Evolutionary conservation across 805 yeast species (phyloP), one percentile per base, ranked within the genome.

Genomic region (Starmerella apicola): DNA sequence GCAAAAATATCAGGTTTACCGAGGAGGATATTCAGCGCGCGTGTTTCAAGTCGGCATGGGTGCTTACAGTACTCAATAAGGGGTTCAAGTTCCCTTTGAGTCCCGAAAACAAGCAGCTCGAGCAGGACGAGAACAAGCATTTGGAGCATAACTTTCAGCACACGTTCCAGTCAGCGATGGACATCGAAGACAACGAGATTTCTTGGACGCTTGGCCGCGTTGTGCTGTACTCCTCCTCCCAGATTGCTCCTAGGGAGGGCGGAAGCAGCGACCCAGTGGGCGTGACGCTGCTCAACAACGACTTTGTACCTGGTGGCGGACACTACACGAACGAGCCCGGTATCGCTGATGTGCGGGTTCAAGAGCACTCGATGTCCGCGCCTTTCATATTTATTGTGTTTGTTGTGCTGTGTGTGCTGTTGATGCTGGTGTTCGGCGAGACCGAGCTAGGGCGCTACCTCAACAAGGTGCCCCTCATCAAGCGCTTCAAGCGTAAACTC

Each of bases 151-250:
- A 52, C 26, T 56, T 53, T 41, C 38, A 53, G 66, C 56, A 78
- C 27, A 78, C 86, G 0, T 85, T 91, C 60, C 84, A 80, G 59
- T 79, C 93, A 44, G 85, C 91, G 0, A 77, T 78, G 40, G 68
- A 76, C 15, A 74, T 91, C 24, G 71, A 82, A 43, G 95, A 93
- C 2, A 73, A 76, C 4, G 98, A 91, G 50, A 64, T 91, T 15
- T 81, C 95, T 0, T 91, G 99, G 99, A 88, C 97, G 0, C 57
- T 91, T 26, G 99, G 98, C 4, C 78, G 81, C 53, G 84, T 86
- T 21, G 56, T 91, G 3, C 58, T 88, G 10, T 82, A 76, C 57
- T 95, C 95, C 0, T 76, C 94, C 0, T 72, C 86, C 13, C 76
- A 75, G 46, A 67, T 82, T 5, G 57, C 54, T 28, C 48, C 55